Evolutionary conservation across 2,329 filamentous ascomycete species (phyloP).

Genomic region (Dactylonectria estremocensis): DNA sequence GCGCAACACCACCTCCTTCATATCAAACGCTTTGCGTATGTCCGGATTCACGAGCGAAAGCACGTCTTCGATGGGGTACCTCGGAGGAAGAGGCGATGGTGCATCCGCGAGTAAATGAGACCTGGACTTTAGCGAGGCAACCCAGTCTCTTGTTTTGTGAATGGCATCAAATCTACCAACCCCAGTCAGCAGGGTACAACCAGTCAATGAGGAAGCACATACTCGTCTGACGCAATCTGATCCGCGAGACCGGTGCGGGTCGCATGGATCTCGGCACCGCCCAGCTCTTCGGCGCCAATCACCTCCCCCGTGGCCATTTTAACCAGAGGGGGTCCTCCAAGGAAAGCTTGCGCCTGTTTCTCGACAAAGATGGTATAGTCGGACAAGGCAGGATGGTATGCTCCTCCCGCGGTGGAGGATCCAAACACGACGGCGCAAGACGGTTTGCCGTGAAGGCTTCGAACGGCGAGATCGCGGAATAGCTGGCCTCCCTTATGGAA

Average conservation of each 20-base stretch:
- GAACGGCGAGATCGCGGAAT: slow-evolving; percentile 58
- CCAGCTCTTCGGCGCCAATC: slow-evolving; percentile 58
- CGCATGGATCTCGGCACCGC: slow-evolving; percentile 59
- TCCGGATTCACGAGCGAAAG: slow-evolving; percentile 54
- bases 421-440: slow-evolving; percentile 62
- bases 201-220: slow-evolving; percentile 28
- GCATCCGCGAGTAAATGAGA: not conserved
- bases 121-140: slow-evolving; percentile 58
- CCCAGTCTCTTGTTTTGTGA: slow-evolving; percentile 32
- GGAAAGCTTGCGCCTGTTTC: slow-evolving; percentile 60
- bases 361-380: slow-evolving; percentile 57
- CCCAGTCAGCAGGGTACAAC: not conserved
- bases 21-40: slow-evolving; percentile 51
- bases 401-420: slow-evolving; percentile 53
- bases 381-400: slow-evolving; percentile 45
- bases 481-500: slow-evolving; percentile 57
- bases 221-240: slow-evolving; percentile 59
- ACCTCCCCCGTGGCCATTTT: slow-evolving; percentile 64
- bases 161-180: slow-evolving; percentile 32
- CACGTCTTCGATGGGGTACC: slow-evolving; percentile 56
- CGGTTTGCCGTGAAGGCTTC: slow-evolving; percentile 54
- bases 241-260: slow-evolving; percentile 60
- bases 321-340: slow-evolving; percentile 61
- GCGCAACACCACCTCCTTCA: slow-evolving; percentile 56
- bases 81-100: slow-evolving; percentile 35